Base-by-base conservation (phyloP, 306 rosid species). In the Cicer cuneatum region DNA sequence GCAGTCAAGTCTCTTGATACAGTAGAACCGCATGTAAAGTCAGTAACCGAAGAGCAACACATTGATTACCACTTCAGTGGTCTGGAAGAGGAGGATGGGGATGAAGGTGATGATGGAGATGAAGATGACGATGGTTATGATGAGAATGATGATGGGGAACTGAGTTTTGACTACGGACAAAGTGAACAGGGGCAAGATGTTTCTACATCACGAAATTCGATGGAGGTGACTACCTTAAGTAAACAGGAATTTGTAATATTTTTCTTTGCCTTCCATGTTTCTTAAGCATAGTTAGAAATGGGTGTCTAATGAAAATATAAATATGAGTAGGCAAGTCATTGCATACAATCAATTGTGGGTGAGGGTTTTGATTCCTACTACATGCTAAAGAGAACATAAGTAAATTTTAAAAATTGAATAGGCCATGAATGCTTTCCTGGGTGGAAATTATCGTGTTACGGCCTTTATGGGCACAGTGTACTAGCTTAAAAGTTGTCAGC, bases 1-100 rank as follows among this genome's bases (percentile, higher is more conserved):
- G 90, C 96, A 74, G 84, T 87, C 85, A 83, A 82, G 71, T 83
- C 98, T 75, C 90, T 95, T 67, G 99, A 95, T 86, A 76, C 93
- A 57, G 90, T 87, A 59, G 99, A 95, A 67, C 93, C 99, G 74
- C 89, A 79, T 86, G 92, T 95, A 59, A 92, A 92, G 77, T 81
- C 72, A 80, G 93, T 87, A 71, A 86, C 96, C 47, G 98, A 92
- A 72, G 87, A 78, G 80, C 96, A 95, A 69, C 99, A 92, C 82
- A 92, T 95, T 83, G 98, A 95, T 85, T 95, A 95, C 76, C 92
- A 83, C 77, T 89, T 95, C 85, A 85, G 76, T 80, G 96, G 92
- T 63, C 93, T 92, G 75, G 89, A 88, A 82, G 96, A 89, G 73
- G 97, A 88, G 80, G 89, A 82, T 39, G 86, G 73, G 73, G 84